Evolutionary conservation across 2,329 filamentous ascomycete species (phyloP).

Genomic region (Cordyceps javanica): DNA sequence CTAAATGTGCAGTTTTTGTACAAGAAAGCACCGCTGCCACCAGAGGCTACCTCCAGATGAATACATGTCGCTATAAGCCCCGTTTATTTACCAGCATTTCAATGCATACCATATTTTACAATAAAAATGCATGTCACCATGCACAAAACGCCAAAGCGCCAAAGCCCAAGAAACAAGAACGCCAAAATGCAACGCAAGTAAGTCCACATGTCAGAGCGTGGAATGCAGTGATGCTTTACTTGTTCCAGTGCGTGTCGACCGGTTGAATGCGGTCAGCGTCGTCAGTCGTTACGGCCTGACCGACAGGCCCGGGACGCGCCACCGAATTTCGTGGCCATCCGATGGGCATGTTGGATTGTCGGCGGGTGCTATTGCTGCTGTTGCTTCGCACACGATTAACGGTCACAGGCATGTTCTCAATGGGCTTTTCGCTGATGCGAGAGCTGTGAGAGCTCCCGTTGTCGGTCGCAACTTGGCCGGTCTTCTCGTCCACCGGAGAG

Average conservation of each 20-base stretch:
- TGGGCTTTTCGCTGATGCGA: constrained; percentile 14
- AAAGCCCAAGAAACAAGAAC: not conserved
- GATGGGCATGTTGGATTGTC: constrained; percentile 30
- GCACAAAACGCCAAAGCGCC: not conserved
- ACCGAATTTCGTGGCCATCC: constrained; percentile 31
- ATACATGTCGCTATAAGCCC: not conserved
- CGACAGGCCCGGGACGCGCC: not conserved
- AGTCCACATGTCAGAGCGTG: too few species aligned
- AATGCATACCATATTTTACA: not conserved
- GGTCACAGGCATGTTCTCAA: constrained; percentile 14
- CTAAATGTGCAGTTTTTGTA: not conserved
- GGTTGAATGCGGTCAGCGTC: constrained; percentile 1
- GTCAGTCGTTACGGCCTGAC: not conserved
- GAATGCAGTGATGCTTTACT: too few species aligned
- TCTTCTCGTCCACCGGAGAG: constrained; percentile 19
- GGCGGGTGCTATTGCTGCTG: constrained; percentile 18
- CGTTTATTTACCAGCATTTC: not conserved
- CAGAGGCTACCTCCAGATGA: not conserved
- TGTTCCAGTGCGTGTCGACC: not conserved
- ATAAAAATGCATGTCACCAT: not conserved
- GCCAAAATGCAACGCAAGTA: not conserved
- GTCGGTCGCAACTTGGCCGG: constrained; percentile 6
- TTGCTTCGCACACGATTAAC: constrained; percentile 19
- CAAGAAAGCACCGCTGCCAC: not conserved
- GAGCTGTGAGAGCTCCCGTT: constrained; percentile 19